Conservation (phyloP, 768 basidiomycete genomes). For the Suillus hirtellus region DNA sequence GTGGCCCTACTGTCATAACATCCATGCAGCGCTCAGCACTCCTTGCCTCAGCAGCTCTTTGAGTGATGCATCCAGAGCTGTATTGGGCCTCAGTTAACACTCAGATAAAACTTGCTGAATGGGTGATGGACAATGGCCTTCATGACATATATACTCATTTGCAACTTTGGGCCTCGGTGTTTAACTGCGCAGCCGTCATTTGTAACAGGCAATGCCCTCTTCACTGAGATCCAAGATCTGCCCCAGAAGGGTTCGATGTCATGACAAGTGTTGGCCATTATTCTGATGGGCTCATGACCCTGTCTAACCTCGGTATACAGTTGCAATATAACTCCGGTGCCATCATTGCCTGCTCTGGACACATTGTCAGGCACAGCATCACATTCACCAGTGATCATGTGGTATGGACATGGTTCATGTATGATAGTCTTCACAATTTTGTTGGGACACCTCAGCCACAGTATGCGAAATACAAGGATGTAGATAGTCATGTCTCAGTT, state of each 20-base stretch:
- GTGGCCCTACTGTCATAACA: background rate
- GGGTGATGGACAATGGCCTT: background rate
- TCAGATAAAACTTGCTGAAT: background rate
- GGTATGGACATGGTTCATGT: background rate
- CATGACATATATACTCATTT: background rate
- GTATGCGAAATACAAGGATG: background rate
- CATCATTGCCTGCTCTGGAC: background rate
- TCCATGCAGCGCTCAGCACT: background rate
- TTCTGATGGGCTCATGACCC: too few relatives aligned
- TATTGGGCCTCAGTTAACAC: background rate
- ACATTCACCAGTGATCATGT: background rate
- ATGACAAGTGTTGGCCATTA: too few relatives aligned
- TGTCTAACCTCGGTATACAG: too few relatives aligned
- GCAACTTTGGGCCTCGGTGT: background rate
- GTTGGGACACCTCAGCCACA: background rate
- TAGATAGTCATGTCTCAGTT: too few relatives aligned
- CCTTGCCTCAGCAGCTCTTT: background rate
- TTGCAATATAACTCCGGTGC: too few relatives aligned
- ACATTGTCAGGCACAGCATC: background rate
- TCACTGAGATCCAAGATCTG: too few relatives aligned
- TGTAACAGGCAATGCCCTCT: background rate
- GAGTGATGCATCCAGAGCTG: background rate
- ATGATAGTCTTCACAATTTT: background rate
- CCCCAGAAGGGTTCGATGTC: too few relatives aligned
- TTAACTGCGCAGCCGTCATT: background rate